phyloP scores from a whole-genome alignment of 73 alveolate species.

The Breviolum minutum region DNA sequence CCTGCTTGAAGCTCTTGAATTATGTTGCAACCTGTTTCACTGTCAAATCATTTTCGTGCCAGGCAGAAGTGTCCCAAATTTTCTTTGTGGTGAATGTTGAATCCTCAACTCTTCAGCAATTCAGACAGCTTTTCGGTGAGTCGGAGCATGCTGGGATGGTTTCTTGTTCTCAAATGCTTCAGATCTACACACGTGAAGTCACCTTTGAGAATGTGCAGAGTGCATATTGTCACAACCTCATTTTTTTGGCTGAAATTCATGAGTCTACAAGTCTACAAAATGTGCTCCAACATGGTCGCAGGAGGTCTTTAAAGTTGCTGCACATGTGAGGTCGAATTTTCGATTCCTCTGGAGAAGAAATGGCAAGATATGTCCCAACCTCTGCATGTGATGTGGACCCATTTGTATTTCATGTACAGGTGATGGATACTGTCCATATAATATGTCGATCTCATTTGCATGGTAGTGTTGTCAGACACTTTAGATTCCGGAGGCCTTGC shows the following conservation, averaged over 20 bases:
- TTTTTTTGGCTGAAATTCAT: background rate
- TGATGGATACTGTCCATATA: background rate
- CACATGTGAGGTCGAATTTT: conserved; percentile 28
- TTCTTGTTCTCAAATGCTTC: background rate
- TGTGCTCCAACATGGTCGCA: too few species aligned
- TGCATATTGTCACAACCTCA: conserved; percentile 39
- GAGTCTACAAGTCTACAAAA: too few species aligned
- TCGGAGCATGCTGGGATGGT: background rate
- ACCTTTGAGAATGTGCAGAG: conserved; percentile 45
- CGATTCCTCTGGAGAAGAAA: conserved; percentile 48
- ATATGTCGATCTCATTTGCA: background rate
- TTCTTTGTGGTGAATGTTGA: conserved; percentile 49
- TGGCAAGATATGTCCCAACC: conserved; percentile 42
- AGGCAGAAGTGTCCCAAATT: conserved; percentile 46
- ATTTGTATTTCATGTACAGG: background rate
- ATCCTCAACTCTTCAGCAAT: background rate
- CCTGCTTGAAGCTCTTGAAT: background rate
- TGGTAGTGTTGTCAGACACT: background rate
- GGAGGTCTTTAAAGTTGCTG: too few species aligned
- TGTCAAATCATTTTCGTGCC: background rate
- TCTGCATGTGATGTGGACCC: background rate
- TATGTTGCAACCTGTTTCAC: background rate
- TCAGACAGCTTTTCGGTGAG: background rate
- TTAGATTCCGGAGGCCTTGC: conserved; percentile 37
- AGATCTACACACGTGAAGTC: conserved; percentile 62